These are phyloP conservation scores for Grosmannia serpens DNA, from an alignment of 2,329 filamentous ascomycete species.

Conservation along the genomic window DNA sequence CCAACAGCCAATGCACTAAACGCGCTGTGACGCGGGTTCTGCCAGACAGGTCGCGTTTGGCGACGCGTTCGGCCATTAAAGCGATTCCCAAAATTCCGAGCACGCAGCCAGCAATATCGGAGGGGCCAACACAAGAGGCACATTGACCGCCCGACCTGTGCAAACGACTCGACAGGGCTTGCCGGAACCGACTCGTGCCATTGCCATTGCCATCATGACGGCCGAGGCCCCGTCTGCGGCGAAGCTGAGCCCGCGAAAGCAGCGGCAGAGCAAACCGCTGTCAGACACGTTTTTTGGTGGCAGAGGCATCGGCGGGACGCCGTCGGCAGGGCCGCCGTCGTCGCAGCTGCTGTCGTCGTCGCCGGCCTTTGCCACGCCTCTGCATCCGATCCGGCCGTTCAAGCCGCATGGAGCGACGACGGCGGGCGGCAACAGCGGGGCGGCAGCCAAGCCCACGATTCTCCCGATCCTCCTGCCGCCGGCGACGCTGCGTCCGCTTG, in stretches of 20 bases:
- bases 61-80: conserved; percentile 10
- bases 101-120: too few relatives aligned
- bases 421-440: conserved; percentile 77
- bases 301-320: conserved; percentile 15
- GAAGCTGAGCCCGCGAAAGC: conserved; percentile 16
- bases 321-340: conserved; percentile 17
- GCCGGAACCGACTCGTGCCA: background rate
- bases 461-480: conserved; percentile 84
- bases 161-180: background rate
- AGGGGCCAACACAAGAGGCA: background rate
- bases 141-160: background rate
- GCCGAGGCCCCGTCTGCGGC: conserved; percentile 8
- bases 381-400: conserved; percentile 63
- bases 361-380: conserved; percentile 78
- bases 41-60: conserved; percentile 7
- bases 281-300: conserved; percentile 27
- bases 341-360: conserved; percentile 76
- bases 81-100: background rate
- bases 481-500: conserved; percentile 74
- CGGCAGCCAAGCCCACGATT: conserved; percentile 44
- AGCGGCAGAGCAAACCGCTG: conserved; percentile 18
- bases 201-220: conserved; percentile 16
- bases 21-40: conserved; percentile 7
- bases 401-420: conserved; percentile 19
- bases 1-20: background rate